Base-by-base conservation (phyloP, 2,329 filamentous ascomycete genomes). In the Rhinocladiella mackenziei region DNA sequence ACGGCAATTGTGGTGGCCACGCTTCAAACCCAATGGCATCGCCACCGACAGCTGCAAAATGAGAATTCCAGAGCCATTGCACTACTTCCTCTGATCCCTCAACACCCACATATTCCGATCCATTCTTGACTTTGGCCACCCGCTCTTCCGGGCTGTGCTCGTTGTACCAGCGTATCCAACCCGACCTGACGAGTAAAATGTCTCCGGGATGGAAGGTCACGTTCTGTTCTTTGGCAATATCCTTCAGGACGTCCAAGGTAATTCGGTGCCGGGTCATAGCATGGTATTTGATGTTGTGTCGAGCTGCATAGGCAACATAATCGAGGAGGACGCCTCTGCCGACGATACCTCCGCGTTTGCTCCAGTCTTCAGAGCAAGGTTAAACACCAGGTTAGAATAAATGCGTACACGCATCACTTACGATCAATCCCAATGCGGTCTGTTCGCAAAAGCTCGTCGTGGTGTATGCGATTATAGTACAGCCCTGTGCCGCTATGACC, bases 1-100 rank as follows among this genome's bases (percentile, higher is more conserved):
- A 47, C 3, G 14, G 14, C 4, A 32, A 57, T 39, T 65, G 44
- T 22, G 64, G 55, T 7, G 70, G 68, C 56, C 69, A 75, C 2
- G 70, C 71, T 53, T 80, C 77, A 44, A 76, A 73, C 4, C 65
- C 67, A 8, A 76, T 72, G 37, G 70, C 67, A 48, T 82, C 78
- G 1, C 76, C 74, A 0, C 70, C 77, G 0, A 79, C 69, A 1
- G 77, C 78, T 0, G 75, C 64, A 53, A 81, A 78, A 14, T 67
- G 62, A 39, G 73, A 66, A 43, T 78, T 70, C 75, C 76, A 80
- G n/a, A 80, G 62, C 76, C 77, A 81, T 26, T 68, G 65, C 9
- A 78, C 64, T 2, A 68, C 69, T 3, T 65, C 66, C 11, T 69
- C 62, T 2, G 67, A 69, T 0, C 70, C 70, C 32, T 75, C 67